Percentiles rank a stretch among this genome's conserved stretches.
Evolutionary conservation across 345 rosid genomes (phyloP).

Genomic region (Tarenaya hassleriana): DNA sequence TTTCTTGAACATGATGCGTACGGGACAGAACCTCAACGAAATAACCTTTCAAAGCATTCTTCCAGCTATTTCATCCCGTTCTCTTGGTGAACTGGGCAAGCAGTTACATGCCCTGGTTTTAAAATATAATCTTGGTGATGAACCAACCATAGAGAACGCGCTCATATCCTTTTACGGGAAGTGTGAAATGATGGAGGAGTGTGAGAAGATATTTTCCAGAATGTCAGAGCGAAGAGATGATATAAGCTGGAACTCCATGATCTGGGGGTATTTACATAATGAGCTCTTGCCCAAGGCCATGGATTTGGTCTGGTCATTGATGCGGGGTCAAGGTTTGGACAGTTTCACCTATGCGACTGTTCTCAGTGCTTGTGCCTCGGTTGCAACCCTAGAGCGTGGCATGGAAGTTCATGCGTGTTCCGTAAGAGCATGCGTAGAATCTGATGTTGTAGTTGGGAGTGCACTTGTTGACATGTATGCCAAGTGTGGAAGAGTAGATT

Average conservation of each 20-base stretch:
- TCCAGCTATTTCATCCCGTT: constrained; percentile 53
- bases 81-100: constrained; percentile 38
- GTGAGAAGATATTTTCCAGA: constrained; percentile 73
- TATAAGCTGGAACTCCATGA: constrained; percentile 82
- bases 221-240: constrained; percentile 78
- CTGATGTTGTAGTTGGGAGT: constrained; percentile 88
- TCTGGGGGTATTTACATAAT: constrained; percentile 78
- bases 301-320: constrained; percentile 70
- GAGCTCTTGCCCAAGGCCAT: constrained; percentile 66
- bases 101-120: constrained; percentile 66
- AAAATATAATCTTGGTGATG: constrained; percentile 43
- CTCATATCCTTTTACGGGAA: constrained; percentile 87
- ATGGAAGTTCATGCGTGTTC: constrained; percentile 91
- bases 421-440: constrained; percentile 64
- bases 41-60: constrained; percentile 72
- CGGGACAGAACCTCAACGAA: constrained; percentile 55
- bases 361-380: constrained; percentile 92
- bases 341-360: constrained; percentile 80
- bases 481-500: constrained; percentile 89
- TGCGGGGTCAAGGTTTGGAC: constrained; percentile 74
- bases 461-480: constrained; percentile 91
- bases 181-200: constrained; percentile 60
- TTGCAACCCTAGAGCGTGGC: constrained; percentile 83
- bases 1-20: constrained; percentile 54
- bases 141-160: constrained; percentile 63